phyloP scores from a whole-genome alignment of 176 grass and related monocot genomes.

The Themeda triandra region DNA sequence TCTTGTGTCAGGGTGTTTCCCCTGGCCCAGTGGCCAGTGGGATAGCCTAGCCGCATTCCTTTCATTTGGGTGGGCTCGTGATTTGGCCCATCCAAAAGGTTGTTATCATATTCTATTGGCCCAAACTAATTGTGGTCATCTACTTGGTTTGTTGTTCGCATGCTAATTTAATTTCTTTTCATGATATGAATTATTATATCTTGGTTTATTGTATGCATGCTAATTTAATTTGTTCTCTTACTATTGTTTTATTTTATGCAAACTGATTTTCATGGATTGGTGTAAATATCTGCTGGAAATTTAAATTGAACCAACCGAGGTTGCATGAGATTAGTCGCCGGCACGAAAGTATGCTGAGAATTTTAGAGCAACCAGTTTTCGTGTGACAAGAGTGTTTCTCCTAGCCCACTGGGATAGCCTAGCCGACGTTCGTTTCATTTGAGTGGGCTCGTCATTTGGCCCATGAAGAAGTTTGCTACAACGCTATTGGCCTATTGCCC shows the following conservation, averaged over 20 bases:
- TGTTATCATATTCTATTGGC: no score
- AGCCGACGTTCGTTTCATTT: neutral
- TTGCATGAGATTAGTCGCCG: neutral
- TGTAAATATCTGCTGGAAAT: neutral
- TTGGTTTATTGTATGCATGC: neutral
- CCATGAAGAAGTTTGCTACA: neutral
- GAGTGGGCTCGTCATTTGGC: neutral
- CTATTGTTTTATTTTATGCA: neutral
- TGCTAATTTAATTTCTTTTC: conserved; percentile 1
- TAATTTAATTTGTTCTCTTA: neutral
- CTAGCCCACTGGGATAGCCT: neutral
- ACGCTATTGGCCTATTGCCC: neutral
- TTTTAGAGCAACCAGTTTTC: neutral
- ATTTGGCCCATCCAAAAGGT: no score
- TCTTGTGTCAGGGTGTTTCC: no score
- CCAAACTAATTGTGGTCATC: no score
- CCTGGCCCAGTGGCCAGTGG: no score
- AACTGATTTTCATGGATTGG: neutral
- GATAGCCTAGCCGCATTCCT: no score
- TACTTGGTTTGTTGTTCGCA: neutral
- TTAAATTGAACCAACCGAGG: neutral
- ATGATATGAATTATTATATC: neutral
- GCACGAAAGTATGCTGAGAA: neutral
- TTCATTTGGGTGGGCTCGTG: no score
- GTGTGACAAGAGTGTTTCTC: neutral